Evolutionary conservation across 768 basidiomycete genomes (phyloP), one percentile per base, ranked within the genome.

Genomic region (Zangia roseola): DNA sequence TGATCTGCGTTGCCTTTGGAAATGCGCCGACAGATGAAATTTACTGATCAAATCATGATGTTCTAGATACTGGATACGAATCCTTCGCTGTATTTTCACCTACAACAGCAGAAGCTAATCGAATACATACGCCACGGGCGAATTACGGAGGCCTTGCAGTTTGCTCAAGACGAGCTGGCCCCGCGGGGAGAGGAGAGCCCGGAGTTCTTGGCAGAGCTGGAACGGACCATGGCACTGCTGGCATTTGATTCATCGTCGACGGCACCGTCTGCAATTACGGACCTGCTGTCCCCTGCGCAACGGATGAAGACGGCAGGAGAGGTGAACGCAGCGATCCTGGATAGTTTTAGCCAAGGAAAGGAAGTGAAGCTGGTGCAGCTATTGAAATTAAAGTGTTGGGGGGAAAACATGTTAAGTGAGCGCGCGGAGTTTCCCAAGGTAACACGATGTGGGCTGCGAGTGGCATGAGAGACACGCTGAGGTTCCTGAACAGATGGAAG

Each of bases 71-170:
- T 99, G 63, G 97, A 99, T 68, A 92, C 89, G 31, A 95, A 97
- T 67, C 91, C 92, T 8, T 82, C 83, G 10, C 73, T 99, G 43
- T 94, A 94, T 67, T 99, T 99, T 70, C 91, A 91, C 60, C 79
- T 99, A 10, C 93, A 97, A 59, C 94, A 97, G 54, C 93, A 97
- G 68, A 91, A 88, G 60, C 75, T 99, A 33, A 98, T 98, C 65
- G 97, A 99, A 69, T 84, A 80, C 57, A 97, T 98, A 57, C 88
- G 94, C 1, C 81, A 86, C 43, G 87, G 88, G 31, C 80, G 80
- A 24, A 82, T 93, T 52, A 69, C 74, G 6, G 86, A 91, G 35
- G 97, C 94, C 0, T 72, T 99, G 40, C 73, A 81, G 45, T 99
- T 98, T 72, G 97, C 97, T 3, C 92, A 97, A 59, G 79, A 83